phyloP scores from a whole-genome alignment of 2,329 filamentous ascomycete species.

The Ceratocystis huliohia region DNA sequence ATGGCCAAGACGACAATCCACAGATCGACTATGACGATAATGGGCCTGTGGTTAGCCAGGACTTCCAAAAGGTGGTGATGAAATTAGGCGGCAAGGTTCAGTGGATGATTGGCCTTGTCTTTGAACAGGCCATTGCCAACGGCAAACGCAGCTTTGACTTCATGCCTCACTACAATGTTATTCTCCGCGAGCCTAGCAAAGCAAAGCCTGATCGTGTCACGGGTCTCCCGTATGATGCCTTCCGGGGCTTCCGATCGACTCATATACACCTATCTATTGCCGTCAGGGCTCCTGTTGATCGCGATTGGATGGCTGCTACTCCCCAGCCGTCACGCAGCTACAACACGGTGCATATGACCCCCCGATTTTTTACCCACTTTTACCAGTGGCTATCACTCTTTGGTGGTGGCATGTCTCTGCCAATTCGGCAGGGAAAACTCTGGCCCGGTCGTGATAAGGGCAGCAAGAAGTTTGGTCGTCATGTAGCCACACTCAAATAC shows the following conservation, averaged over 20 bases:
- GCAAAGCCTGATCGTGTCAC: constrained; percentile 45
- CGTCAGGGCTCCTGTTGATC: constrained; percentile 71
- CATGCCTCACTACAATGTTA: constrained; percentile 80
- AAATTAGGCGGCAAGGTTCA: constrained; percentile 93
- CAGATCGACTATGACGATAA: not conserved
- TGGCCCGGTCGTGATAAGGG: constrained; percentile 92
- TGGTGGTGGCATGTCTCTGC: constrained; percentile 84
- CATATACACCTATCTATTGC: constrained; percentile 94
- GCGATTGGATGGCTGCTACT: constrained; percentile 71
- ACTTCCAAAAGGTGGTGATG: constrained; percentile 98
- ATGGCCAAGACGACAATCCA: constrained; percentile 38
- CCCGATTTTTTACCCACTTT: constrained; percentile 96
- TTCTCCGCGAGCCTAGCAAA: constrained; percentile 67
- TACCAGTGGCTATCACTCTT: constrained; percentile 97
- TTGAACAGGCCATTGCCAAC: constrained; percentile 67
- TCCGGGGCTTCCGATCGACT: constrained; percentile 87
- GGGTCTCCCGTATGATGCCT: constrained; percentile 67
- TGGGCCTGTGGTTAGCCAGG: constrained; percentile 33
- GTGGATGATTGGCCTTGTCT: constrained; percentile 82
- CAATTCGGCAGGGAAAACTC: constrained; percentile 78
- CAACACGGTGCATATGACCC: constrained; percentile 88
- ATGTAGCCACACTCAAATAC: constrained; percentile 98
- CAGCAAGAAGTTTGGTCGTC: constrained; percentile 95
- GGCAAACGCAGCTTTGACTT: constrained; percentile 74
- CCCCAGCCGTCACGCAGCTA: constrained; percentile 74